Conservation (phyloP, 805 yeast genomes). For the Cyberlindnera amylophila region DNA sequence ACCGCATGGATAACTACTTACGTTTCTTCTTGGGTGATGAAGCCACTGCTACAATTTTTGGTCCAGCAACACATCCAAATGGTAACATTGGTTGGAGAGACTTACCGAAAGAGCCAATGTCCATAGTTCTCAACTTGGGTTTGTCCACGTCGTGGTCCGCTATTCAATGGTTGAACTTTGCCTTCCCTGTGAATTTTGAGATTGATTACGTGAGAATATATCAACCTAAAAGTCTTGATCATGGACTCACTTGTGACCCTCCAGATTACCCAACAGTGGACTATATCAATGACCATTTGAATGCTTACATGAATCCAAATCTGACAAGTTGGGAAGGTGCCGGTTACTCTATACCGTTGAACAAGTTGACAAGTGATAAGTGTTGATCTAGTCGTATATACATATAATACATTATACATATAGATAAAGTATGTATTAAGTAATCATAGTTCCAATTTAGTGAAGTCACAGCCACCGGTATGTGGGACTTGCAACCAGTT, state of each 20-base stretch:
- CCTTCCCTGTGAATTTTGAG: conserved; percentile 41
- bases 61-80: conserved; percentile 43
- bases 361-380: conserved; percentile 28
- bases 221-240: conserved; percentile 39
- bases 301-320: conserved; percentile 42
- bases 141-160: conserved; percentile 48
- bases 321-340: conserved; percentile 40
- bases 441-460: conserved; percentile 19
- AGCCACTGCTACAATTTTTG: conserved; percentile 42
- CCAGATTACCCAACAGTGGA: conserved; percentile 41
- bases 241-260: conserved; percentile 46
- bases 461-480: conserved; percentile 58
- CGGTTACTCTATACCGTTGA: conserved; percentile 41
- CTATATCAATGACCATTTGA: conserved; percentile 39
- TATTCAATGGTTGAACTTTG: conserved; percentile 43
- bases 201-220: conserved; percentile 46
- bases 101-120: conserved; percentile 48
- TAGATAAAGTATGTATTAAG: too few species aligned
- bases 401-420: not conserved
- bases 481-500: conserved; percentile 83
- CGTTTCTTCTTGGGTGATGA: conserved; percentile 45
- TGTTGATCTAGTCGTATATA: not conserved
- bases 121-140: conserved; percentile 45
- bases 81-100: conserved; percentile 49
- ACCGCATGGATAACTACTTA: conserved; percentile 19